phyloP scores from a whole-genome alignment of 2,329 filamentous ascomycete species.

The Torrubiellomyces zombiae region DNA sequence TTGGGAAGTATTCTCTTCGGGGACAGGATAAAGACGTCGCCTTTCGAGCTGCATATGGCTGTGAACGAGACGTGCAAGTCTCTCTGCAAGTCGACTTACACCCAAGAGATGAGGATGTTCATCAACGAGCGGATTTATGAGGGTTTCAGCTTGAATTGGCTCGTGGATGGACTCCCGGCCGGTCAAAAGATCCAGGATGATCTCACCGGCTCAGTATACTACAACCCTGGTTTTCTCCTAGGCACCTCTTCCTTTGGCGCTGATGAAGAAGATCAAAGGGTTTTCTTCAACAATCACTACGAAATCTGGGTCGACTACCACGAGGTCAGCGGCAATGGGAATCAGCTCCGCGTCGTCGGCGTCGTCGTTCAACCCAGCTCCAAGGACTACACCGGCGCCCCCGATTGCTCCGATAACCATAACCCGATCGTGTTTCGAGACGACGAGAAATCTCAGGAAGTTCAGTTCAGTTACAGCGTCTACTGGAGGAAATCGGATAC shows the following conservation, averaged over 20 bases:
- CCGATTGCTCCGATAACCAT: constrained; percentile 46
- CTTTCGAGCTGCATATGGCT: constrained; percentile 76
- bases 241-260: constrained; percentile 39
- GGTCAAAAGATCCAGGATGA: constrained; percentile 69
- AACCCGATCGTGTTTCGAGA: constrained; percentile 46
- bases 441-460: constrained; percentile 34
- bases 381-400: constrained; percentile 36
- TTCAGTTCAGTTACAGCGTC: constrained; percentile 84
- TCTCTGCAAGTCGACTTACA: constrained; percentile 52
- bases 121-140: constrained; percentile 70
- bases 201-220: constrained; percentile 62
- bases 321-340: constrained; percentile 45
- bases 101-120: constrained; percentile 53
- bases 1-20: constrained; percentile 94
- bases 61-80: constrained; percentile 76
- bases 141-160: constrained; percentile 87
- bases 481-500: constrained; percentile 74
- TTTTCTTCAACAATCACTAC: constrained; percentile 81
- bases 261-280: constrained; percentile 31
- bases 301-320: constrained; percentile 91
- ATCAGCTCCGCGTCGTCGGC: constrained; percentile 76
- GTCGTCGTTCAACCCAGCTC: constrained; percentile 78
- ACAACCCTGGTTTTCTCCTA: constrained; percentile 64
- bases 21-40: constrained; percentile 92
- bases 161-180: constrained; percentile 85